Conservation (phyloP, 257 asterid species). For the Nicotiana knightiana region DNA sequence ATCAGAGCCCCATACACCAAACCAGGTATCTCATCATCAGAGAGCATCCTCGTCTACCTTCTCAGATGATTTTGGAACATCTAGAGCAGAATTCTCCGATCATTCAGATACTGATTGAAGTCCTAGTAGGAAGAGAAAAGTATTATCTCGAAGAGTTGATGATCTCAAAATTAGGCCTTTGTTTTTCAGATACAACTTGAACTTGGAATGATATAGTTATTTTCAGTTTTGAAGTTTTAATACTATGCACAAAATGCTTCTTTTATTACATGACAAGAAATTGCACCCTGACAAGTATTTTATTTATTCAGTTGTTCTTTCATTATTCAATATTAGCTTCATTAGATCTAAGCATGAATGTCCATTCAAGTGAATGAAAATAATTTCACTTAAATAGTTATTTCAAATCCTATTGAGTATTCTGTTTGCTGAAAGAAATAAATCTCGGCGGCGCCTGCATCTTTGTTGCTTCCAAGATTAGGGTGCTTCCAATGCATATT, state of each 20-base stretch:
- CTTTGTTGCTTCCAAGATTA: too few relatives aligned
- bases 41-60: conserved; percentile 25
- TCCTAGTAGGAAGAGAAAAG: not conserved
- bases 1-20: conserved; percentile 25
- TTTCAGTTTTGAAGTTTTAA: not conserved
- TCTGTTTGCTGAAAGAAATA: too few relatives aligned
- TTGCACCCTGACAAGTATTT: not conserved
- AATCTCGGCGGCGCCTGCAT: too few relatives aligned
- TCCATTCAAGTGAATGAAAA: too few relatives aligned
- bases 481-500: too few relatives aligned
- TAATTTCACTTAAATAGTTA: too few relatives aligned
- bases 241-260: not conserved
- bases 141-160: conserved; percentile 59
- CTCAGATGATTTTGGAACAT: conserved; percentile 25
- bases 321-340: not conserved
- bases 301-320: not conserved
- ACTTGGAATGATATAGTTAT: not conserved
- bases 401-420: too few relatives aligned
- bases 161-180: conserved; percentile 35
- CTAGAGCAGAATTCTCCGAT: conserved; percentile 16
- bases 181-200: not conserved
- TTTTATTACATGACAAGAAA: too few relatives aligned
- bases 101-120: too few relatives aligned
- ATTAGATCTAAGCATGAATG: not conserved
- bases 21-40: conserved; percentile 18